These are phyloP conservation scores for Phytophthora pinifolia DNA, from an alignment of 352 stramenopile species.

Conservation along the genomic window DNA sequence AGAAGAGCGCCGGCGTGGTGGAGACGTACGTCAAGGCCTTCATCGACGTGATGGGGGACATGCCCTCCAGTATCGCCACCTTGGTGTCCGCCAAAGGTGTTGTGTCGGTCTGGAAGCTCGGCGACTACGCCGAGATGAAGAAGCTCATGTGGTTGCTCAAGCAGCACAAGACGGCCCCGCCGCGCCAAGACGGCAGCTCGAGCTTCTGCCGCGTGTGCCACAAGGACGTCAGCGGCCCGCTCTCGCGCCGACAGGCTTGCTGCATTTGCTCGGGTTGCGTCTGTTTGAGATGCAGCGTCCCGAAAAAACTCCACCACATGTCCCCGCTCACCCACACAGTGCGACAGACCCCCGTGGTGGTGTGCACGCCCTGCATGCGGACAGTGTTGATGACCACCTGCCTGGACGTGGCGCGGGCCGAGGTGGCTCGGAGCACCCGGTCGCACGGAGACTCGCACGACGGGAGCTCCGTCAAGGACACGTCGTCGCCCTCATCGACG, in stretches of 20 bases:
- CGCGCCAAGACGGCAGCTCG: slow-evolving; percentile 7
- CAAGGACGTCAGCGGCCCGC: slow-evolving; percentile 19
- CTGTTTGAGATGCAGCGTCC: slow-evolving; percentile 28
- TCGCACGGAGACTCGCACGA: slow-evolving; percentile 6
- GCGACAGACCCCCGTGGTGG: slow-evolving; percentile 22
- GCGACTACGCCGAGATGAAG: slow-evolving; percentile 39
- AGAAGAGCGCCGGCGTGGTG: slow-evolving; percentile 39
- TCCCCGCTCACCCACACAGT: slow-evolving; percentile 30
- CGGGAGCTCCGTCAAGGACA: slow-evolving; percentile 20
- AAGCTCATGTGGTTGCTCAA: slow-evolving; percentile 34
- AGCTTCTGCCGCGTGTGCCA: slow-evolving; percentile 28
- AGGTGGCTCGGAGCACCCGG: slow-evolving; percentile 8
- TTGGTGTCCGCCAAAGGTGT: slow-evolving; percentile 33
- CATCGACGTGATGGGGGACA: slow-evolving; percentile 37
- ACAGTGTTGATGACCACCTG: slow-evolving; percentile 25
- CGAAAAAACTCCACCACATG: slow-evolving; percentile 34
- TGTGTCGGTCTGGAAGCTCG: slow-evolving; percentile 38
- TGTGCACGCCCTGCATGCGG: slow-evolving; percentile 35
- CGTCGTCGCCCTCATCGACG: slow-evolving; percentile 19
- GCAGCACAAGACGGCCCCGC: slow-evolving; percentile 15
- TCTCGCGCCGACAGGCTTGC: slow-evolving; percentile 20
- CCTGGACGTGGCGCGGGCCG: slow-evolving; percentile 20
- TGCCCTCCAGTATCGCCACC: slow-evolving; percentile 31
- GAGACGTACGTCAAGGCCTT: slow-evolving; percentile 40
- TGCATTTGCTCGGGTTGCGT: slow-evolving; percentile 27